Evolutionary conservation across 1,284 basidiomycete species (phyloP), one percentile per base, ranked within the genome.

Genomic region (Fistulinella cinereoalba): DNA sequence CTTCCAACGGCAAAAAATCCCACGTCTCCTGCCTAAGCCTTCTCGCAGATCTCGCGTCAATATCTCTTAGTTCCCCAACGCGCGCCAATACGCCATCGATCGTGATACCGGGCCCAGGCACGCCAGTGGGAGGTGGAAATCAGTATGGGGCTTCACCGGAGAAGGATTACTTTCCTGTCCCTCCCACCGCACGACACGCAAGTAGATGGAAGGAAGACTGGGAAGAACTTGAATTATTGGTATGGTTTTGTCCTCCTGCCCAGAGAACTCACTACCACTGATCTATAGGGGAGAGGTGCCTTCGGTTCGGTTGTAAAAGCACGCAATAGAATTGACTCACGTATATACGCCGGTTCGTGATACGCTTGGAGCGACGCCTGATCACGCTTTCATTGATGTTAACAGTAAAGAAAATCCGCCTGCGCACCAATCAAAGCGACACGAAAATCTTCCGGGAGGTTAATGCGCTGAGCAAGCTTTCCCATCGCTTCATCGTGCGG

Each of bases 291-390:
- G 1, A 89, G 88, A 62, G 94, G 94, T 1, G 93, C 88, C 0
- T 98, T 95, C 64, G 93, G 94, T 0, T 88, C 90, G 19, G 95
- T 97, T 0, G 92, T 97, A 37, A 97, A 97, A 66, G 94, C 93
- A 1, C 31, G 31, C 31, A 32, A 32, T 32, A 32, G n/a, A 16
- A 32, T 32, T 15, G 31, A 16, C 31, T 32, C 31, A 16, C 31
- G 31, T 31, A 31, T 13, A 31, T 31, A 13, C 13, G 29, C n/a
- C 6, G 31, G n/a, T 32, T 16, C 12, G 25, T 27, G 25, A 12
- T 7, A 7, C 7, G 7, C 12, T 27, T 27, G 12, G 8, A 12
- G 15, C 6, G 15, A 32, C 31, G 16, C 18, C 31, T 32, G 3
- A 3, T 15, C n/a, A 16, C 15, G 31, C n/a, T 10, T 10, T 32